Percentiles rank a stretch among this genome's conserved stretches.
phyloP scores from a whole-genome alignment of 1,139 yeast species.

The Candida sanyaensis region DNA sequence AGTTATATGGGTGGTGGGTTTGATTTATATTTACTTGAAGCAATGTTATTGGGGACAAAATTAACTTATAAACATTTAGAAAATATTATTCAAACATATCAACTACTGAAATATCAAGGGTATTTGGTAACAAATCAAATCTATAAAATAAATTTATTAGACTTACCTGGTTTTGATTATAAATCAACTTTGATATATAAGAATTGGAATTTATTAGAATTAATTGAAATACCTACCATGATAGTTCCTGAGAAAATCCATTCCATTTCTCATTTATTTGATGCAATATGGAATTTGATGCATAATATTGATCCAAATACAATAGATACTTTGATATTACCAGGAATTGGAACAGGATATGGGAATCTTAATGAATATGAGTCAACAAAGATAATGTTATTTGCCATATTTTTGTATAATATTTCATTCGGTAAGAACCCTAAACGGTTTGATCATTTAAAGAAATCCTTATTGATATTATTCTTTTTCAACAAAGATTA shows the following conservation, averaged over 20 bases:
- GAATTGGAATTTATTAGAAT: conserved; percentile 13
- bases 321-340: conserved; percentile 20
- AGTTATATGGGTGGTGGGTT: conserved; percentile 32
- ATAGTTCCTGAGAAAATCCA: conserved; percentile 17
- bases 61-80: conserved; percentile 16
- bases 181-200: conserved; percentile 9
- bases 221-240: conserved; percentile 18
- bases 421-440: conserved; percentile 10
- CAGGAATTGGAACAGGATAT: conserved; percentile 32
- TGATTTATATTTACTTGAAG: conserved; percentile 23
- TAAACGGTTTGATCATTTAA: conserved; percentile 11
- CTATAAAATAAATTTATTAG: conserved; percentile 14
- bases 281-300: conserved; percentile 25
- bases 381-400: conserved; percentile 22
- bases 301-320: conserved; percentile 4
- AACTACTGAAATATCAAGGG: conserved; percentile 18
- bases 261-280: conserved; percentile 14
- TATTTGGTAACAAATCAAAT: conserved; percentile 21
- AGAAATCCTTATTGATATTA: conserved; percentile 19
- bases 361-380: conserved; percentile 21
- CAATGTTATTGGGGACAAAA: conserved; percentile 14
- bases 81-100: conserved; percentile 17
- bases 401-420: conserved; percentile 20
- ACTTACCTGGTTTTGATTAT: conserved; percentile 9
- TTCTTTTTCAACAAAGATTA: conserved; percentile 24